phyloP scores from a whole-genome alignment of 2,329 filamentous ascomycete genomes.

The Arthrinium puccinioides region DNA sequence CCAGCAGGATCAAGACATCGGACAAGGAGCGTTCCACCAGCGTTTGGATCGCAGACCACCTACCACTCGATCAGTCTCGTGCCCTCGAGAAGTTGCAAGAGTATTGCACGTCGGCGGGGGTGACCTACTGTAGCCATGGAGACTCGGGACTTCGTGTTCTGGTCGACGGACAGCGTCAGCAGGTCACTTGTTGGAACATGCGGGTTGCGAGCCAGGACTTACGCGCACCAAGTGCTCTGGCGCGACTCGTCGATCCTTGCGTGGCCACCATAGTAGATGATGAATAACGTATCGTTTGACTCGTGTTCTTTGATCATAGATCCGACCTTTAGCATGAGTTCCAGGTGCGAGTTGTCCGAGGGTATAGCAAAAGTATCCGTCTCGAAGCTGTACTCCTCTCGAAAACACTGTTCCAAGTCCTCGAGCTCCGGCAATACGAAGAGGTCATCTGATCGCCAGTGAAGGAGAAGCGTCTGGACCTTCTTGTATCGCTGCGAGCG shows the following conservation, averaged over 20 bases:
- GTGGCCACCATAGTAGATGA: conserved; percentile 54
- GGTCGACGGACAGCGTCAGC: conserved; percentile 4
- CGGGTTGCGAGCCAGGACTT: too few species aligned
- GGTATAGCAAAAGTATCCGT: conserved; percentile 53
- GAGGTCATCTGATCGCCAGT: conserved; percentile 52
- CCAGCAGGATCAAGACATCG: conserved; percentile 50
- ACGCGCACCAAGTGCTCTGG: conserved; percentile 55
- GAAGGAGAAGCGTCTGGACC: conserved; percentile 46
- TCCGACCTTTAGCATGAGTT: conserved; percentile 49
- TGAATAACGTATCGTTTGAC: conserved; percentile 45
- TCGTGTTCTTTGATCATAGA: conserved; percentile 51
- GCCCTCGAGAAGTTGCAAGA: conserved; percentile 7
- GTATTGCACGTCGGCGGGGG: not conserved
- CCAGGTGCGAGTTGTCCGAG: conserved; percentile 49
- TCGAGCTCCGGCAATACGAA: conserved; percentile 52
- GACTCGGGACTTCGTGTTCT: conserved; percentile 44
- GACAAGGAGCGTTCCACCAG: conserved; percentile 49
- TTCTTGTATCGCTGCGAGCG: conserved; percentile 47
- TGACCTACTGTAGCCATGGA: conserved; percentile 46
- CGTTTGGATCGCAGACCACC: conserved; percentile 55
- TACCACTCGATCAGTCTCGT: conserved; percentile 13
- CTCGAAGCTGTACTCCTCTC: conserved; percentile 47
- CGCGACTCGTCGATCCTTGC: conserved; percentile 52
- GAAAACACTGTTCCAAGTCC: conserved; percentile 46
- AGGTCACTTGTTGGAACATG: not conserved